Percentiles rank a stretch among this genome's conserved stretches.
Conservation (phyloP, 208 protist species). For the Sergeia podlipaevii region DNA sequence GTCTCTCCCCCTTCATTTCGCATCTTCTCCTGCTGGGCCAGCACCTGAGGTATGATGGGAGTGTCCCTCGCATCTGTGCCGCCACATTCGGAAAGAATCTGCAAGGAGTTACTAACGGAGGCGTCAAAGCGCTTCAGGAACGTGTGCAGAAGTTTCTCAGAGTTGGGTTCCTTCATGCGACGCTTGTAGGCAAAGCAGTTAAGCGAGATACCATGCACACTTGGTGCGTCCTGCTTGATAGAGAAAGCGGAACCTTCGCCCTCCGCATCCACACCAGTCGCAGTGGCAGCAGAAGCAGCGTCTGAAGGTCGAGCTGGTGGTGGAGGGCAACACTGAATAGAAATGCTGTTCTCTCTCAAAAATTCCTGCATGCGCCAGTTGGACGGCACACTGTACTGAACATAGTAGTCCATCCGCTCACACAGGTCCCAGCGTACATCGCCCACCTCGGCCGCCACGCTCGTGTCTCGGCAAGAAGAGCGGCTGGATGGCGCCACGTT, state of each 20-base stretch:
- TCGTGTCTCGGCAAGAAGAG: background rate
- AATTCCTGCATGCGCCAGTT: conserved; percentile 60
- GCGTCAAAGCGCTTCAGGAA: conserved; percentile 80
- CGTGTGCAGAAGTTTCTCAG: conserved; percentile 47
- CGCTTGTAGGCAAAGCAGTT: conserved; percentile 83
- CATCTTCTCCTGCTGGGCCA: background rate
- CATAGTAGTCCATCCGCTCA: conserved; percentile 79
- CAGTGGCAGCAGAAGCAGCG: background rate
- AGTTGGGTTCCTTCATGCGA: conserved; percentile 52
- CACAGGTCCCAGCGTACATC: conserved; percentile 70
- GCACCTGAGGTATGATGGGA: background rate
- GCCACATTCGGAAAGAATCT: conserved; percentile 27
- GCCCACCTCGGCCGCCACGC: conserved; percentile 26
- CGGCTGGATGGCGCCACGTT: conserved; percentile 10
- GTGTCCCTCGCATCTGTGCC: background rate
- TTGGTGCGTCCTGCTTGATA: conserved; percentile 13
- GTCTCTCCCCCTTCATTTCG: background rate
- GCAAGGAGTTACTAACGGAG: conserved; percentile 67
- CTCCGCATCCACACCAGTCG: background rate
- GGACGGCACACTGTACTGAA: conserved; percentile 74
- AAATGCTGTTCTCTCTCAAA: conserved; percentile 65
- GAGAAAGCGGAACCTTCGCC: background rate
- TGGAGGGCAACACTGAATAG: conserved; percentile 71
- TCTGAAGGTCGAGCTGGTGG: background rate
- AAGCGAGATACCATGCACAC: conserved; percentile 69